Percentiles rank a stretch among this genome's conserved stretches.
phyloP scores from a whole-genome alignment of 805 yeast genomes.

The Candida tibetensis region DNA sequence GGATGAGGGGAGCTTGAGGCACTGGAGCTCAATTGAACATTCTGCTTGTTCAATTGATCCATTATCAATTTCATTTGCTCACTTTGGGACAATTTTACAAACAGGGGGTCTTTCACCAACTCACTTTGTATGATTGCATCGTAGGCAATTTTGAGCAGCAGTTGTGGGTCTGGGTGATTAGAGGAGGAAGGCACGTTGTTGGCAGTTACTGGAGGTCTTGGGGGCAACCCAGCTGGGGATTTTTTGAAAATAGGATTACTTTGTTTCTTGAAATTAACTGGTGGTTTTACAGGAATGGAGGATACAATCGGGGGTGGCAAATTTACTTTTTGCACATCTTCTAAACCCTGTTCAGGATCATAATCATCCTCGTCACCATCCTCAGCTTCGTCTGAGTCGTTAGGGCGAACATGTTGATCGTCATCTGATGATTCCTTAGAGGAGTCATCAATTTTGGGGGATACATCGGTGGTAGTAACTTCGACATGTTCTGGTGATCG shows the following conservation, averaged over 20 bases:
- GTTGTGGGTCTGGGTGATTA: constrained; percentile 11
- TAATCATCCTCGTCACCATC: constrained; percentile 11
- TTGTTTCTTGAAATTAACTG: constrained; percentile 2
- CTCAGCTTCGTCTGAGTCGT: constrained; percentile 2
- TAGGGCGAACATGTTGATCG: background rate
- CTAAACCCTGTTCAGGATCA: constrained; percentile 10
- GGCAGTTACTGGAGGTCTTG: constrained; percentile 26
- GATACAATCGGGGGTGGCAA: constrained; percentile 4
- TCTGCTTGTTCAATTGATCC: constrained; percentile 39
- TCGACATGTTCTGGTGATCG: too few species aligned
- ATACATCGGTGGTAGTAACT: too few species aligned
- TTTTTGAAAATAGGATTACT: constrained; percentile 3
- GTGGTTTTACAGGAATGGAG: constrained; percentile 14
- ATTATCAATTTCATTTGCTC: constrained; percentile 32
- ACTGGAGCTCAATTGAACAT: constrained; percentile 22
- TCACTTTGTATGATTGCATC: constrained; percentile 37
- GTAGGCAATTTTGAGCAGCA: constrained; percentile 30
- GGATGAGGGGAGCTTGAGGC: constrained; percentile 2
- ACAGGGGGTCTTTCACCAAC: constrained; percentile 31
- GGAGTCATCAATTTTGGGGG: too few species aligned
- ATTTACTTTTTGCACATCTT: background rate
- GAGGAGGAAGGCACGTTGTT: constrained; percentile 1
- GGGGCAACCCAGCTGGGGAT: constrained; percentile 23
- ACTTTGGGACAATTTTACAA: constrained; percentile 32
- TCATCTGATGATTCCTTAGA: too few species aligned